Evolutionary conservation across 148 eudicot genomes (phyloP), one percentile per base, ranked within the genome.

Genomic region (Fagopyrum esculentum): DNA sequence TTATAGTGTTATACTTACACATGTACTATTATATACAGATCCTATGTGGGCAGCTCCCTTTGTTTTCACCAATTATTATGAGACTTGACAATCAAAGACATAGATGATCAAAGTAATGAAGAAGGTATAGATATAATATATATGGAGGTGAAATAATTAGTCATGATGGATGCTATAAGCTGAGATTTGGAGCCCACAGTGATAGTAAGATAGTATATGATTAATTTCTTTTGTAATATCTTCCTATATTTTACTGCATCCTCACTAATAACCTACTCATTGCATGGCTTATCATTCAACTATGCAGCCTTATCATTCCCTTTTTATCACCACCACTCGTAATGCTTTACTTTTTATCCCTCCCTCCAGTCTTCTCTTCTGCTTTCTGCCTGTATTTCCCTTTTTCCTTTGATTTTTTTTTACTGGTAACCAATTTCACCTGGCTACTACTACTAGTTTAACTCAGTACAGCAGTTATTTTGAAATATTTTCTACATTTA

Each of bases 251-350:
- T 46, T 72, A 48, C 49, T 48, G 51, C 43, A 45, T 46, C 74
- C 74, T 72, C 74, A 72, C 74, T 72, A 72, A 72, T 72, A 72
- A 49, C 74, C 74, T 52, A 72, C 74, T 72, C 74, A 72, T 72
- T 72, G 74, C 74, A 72, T 52, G 56, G 43, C 45, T 72, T 72
- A 52, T 72, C 59, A 49, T 72, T 29, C 59, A 72, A 49, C 57
- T 72, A 29, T 72, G 44, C 74, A 66, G 71, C 46, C 71, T 66
- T 66, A 40, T 66, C 71, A 66, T 66, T 66, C 71, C 47, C 47
- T 40, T 66, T 66, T 66, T 66, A 9, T 72, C 43, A 52, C 54
- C 74, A 72, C 57, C 57, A 72, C 59, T 46, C 9, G 1, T 72
- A 72, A 49, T 47, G 54, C 75, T 71, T 45, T 76, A 29, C 45